Evolutionary conservation across 2,329 filamentous ascomycete species (phyloP), one percentile per base, ranked within the genome.

Genomic region (Pestalotiopsis sp.): DNA sequence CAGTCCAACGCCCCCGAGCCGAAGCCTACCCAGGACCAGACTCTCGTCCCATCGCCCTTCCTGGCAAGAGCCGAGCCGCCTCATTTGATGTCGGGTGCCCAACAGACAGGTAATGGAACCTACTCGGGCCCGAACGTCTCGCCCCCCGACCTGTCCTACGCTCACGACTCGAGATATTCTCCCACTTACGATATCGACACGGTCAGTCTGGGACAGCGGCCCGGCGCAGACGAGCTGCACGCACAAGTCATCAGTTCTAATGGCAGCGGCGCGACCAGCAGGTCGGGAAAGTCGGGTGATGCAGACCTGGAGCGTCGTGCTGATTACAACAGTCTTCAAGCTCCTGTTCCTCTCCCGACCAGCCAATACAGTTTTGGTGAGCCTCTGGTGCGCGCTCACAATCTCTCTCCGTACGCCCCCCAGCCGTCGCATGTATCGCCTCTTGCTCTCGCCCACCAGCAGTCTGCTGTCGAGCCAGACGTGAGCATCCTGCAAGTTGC

Each of bases 351-450:
- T 73, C 80, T 76, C 71, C 77, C 79, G 74, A 82, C 76, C 77
- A 77, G 78, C 72, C 79, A 77, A 76, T 82, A 74, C 71, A 79
- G 77, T 73, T 83, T 78, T 72, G 81, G 87, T 65, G 86, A 91
- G 70, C 89, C 90, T 66, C 82, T 95, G 68, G 85, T 95, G 74
- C 89, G 90, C 76, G 91, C 90, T 73, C 91, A 94, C 77, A 91
- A 95, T 74, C 88, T 90, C 64, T 91, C 90, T 45, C 92, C 91
- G 57, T 82, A 91, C 76, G 93, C 93, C 65, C 92, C 93, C 31
- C 92, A 93, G 75, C 92, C 93, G 66, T 90, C 90, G 63, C 91
- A 93, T 76, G 89, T 89, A 71, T 85, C 92, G 78, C 83, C 86
- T 71, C 77, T 91, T 81, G 82, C 87, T 73, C 80, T 82, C 76